Evolutionary conservation across 345 rosid genomes (phyloP), one percentile per base, ranked within the genome.

Genomic region (Pseudoturritis turrita): DNA sequence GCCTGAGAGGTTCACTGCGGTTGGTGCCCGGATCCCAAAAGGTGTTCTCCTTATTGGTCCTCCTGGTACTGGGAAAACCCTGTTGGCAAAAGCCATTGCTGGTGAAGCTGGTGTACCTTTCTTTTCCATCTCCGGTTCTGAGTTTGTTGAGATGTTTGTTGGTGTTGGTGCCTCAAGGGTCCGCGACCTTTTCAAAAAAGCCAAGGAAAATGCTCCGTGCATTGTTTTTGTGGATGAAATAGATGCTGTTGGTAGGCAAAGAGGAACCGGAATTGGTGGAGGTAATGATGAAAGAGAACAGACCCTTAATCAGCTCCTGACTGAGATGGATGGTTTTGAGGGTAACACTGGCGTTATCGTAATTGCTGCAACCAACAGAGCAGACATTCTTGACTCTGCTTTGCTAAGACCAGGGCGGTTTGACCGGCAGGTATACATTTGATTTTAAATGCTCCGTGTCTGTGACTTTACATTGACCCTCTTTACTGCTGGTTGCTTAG

Each of bases 31-130:
- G 52, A 91, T 94, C 72, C 96, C 96, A 0, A 91, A 91, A 77
- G 98, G 98, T 75, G 98, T 94, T 50, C 98, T 94, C 64, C 96
- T 94, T 17, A 72, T 91, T 75, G 98, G 98, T 40, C 98, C 98
- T 58, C 98, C 98, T 11, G 97, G 98, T 67, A 94, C 98, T 23
- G 98, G 98, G 19, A 94, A 94, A 80, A 94, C 98, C 2, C 89
- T 91, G 59, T 86, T 94, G 45, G 98, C 98, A 65, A 91, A 90
- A 77, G 98, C 98, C 59, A 94, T 94, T 66, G 97, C 98, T 59
- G 98, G 98, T 69, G 98, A 94, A 81, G 98, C 97, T 4, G 98
- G 98, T 33, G 96, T 94, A n/a, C 98, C 98, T 0, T 93, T 93
- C 80, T 93, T 93, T 78, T 90, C 97, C 49, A 87, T 87, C 55